phyloP scores from a whole-genome alignment of 768 basidiomycete genomes.

The Trametes villosa region DNA sequence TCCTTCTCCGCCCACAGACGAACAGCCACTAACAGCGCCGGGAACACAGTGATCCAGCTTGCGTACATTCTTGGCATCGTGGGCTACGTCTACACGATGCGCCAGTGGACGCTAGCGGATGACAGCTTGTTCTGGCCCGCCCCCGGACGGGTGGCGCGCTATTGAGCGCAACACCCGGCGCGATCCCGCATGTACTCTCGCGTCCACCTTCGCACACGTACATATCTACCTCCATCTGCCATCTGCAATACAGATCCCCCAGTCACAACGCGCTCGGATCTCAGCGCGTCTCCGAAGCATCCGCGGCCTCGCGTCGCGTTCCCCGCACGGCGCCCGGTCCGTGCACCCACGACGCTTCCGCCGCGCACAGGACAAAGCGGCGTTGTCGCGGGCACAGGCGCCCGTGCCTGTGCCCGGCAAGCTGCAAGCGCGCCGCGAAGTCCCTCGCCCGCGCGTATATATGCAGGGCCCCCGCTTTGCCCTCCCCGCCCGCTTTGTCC shows the following conservation, averaged over 20 bases:
- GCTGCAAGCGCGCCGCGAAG: not conserved
- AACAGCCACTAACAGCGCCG: conserved; percentile 5
- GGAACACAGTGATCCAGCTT: conserved; percentile 50
- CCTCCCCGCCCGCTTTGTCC: conserved; percentile 8
- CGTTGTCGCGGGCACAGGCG: conserved; percentile 10
- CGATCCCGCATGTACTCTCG: not conserved
- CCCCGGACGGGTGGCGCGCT: conserved; percentile 12
- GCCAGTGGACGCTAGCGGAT: conserved; percentile 50
- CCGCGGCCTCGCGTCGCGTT: not conserved
- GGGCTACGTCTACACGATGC: conserved; percentile 58
- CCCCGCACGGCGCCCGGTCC: conserved; percentile 1
- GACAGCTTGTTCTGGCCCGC: conserved; percentile 49
- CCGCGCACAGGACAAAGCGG: conserved; percentile 10
- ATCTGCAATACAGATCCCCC: not conserved
- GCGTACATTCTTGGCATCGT: conserved; percentile 65
- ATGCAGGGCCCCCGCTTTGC: conserved; percentile 7
- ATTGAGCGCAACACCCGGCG: conserved; percentile 1
- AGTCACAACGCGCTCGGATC: not conserved
- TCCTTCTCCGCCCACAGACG: not conserved
- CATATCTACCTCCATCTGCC: not conserved
- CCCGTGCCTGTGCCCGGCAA: no score
- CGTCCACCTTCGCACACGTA: not conserved
- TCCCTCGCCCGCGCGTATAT: conserved; percentile 11
- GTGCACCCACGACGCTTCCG: not conserved
- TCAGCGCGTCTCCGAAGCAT: not conserved